These are phyloP conservation scores for Fusarium citri DNA, from an alignment of 2,329 filamentous ascomycete species.

Conservation along the genomic window DNA sequence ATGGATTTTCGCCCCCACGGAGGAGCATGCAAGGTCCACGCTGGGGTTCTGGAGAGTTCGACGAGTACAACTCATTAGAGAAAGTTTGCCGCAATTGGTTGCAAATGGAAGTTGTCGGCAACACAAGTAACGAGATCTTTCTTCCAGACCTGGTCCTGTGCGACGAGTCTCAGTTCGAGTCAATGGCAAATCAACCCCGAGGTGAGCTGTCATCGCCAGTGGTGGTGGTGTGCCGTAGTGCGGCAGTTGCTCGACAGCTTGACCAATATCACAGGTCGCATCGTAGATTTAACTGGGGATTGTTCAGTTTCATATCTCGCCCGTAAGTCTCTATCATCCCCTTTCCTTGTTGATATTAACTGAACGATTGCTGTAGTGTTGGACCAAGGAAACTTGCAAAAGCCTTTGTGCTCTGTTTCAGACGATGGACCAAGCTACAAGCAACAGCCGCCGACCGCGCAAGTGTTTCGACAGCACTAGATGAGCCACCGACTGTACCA, in stretches of 20 bases:
- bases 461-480: conserved; percentile 24
- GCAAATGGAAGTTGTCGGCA: conserved; percentile 27
- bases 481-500: not conserved
- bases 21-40: not conserved
- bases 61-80: conserved; percentile 12
- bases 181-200: not conserved
- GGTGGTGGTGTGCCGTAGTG: conserved; percentile 51
- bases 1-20: not conserved
- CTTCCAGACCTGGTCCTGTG: conserved; percentile 48
- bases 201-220: conserved; percentile 35
- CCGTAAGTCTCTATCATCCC: conserved; percentile 47
- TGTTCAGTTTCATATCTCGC: conserved; percentile 53
- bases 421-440: conserved; percentile 44
- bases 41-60: conserved; percentile 13
- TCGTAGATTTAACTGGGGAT: conserved; percentile 34
- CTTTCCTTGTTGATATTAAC: not conserved
- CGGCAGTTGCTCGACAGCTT: conserved; percentile 45
- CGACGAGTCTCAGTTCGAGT: conserved; percentile 14
- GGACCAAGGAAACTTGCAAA: conserved; percentile 55
- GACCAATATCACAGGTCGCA: conserved; percentile 35
- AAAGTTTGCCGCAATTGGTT: conserved; percentile 25
- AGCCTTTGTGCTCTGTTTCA: conserved; percentile 46
- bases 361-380: conserved; percentile 40
- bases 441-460: conserved; percentile 11
- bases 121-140: not conserved